phyloP scores from a whole-genome alignment of 441 rosid species.

The Jatropha multifida region DNA sequence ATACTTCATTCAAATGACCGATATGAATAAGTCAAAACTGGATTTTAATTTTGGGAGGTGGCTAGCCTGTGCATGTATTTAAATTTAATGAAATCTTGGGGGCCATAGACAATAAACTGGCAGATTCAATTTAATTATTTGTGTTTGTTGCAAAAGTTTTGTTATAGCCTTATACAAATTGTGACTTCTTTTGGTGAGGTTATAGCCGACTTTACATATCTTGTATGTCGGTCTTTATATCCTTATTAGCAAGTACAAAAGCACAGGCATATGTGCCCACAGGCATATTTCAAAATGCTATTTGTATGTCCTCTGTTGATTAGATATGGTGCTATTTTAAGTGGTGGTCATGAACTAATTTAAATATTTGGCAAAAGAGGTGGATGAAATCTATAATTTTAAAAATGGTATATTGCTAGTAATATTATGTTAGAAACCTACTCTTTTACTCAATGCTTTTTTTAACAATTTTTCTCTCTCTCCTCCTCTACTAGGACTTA shows the following conservation, averaged over 20 bases:
- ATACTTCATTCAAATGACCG: too few species aligned
- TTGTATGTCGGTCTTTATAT: not conserved
- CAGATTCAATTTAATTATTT: not conserved
- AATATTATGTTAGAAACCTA: not conserved
- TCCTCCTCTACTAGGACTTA: not conserved
- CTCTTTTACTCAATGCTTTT: not conserved
- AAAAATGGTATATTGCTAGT: not conserved
- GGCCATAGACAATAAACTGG: not conserved
- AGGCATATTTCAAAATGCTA: not conserved
- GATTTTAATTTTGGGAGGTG: not conserved
- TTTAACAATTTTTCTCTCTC: not conserved
- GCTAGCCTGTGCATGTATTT: not conserved
- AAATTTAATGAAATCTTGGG: constrained; percentile 1
- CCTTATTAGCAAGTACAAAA: not conserved
- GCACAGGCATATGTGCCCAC: too few species aligned
- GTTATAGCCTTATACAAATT: not conserved
- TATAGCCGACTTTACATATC: not conserved
- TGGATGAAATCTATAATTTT: not conserved
- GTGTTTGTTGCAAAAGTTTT: not conserved
- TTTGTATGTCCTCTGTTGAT: not conserved
- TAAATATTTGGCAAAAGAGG: not conserved
- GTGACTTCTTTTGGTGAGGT: not conserved
- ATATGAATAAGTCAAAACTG: not conserved
- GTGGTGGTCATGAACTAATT: not conserved
- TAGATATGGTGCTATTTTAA: not conserved